Evolutionary conservation across 139 green algal species (phyloP), one percentile per base, ranked within the genome.

Genomic region (Bryopsis sp.): DNA sequence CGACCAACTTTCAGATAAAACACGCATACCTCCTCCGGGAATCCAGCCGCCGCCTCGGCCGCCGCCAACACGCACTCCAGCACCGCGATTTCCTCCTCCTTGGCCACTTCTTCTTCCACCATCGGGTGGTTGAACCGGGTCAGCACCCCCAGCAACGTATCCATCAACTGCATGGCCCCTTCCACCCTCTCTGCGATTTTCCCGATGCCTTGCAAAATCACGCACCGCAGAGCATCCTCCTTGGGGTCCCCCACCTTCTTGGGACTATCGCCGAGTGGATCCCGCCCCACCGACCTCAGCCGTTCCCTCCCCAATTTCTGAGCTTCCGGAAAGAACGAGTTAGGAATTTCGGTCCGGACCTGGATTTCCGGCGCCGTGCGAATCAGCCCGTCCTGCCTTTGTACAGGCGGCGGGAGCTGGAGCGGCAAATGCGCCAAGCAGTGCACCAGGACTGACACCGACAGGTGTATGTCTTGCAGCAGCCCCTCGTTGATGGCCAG

Each of bases 61-160:
- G 58, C 58, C n/a, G 58, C 58, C 58, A 65, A 47, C 6, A 65
- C 58, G 43, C 58, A 65, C n/a, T 65, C 58, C 8, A 65, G 43
- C 3, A 65, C 32, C 6, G 58, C 58, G 5, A 65, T 5, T 47
- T 65, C 43, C n/a, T 5, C 6, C 26, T 39, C 43, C 4, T 5
- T 46, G 4, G 26, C 8, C 7, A 39, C 4, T 24, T 65, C 28
- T 19, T 39, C 58, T 47, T 65, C 26, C 4, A 65, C 4, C 3
- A 65, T 46, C 8, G 28, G 6, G 4, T 65, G 58, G 29, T 65
- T 26, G 28, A 31, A 7, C 43, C 43, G 39, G 26, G 39, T 33
- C n/a, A 65, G 58, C 7, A 65, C 58, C 5, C 58, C 58, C 43
- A 65, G 6, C 28, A 65, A 26, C 4, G 31, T 39, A 26, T 65